Evolutionary conservation across 1,284 basidiomycete species (phyloP), one percentile per base, ranked within the genome.

Genomic region (Apiotrichum porosum): DNA sequence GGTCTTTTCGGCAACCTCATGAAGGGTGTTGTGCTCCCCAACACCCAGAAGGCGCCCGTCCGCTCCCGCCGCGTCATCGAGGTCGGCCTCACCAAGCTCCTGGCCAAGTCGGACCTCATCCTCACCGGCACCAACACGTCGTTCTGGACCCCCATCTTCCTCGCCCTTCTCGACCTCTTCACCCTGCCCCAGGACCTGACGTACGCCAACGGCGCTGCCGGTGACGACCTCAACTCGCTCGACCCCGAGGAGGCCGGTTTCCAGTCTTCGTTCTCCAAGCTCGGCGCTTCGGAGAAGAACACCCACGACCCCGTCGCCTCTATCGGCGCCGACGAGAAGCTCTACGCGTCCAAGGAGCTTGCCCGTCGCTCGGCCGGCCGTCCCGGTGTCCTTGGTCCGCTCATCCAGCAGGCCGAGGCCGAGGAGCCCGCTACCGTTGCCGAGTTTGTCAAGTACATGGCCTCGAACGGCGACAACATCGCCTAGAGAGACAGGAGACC

Each of bases 241-340:
- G 94, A 97, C 70, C 84, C 83, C 56, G 93, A 97, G 65, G 94
- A 85, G 9, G 83, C 84, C 4, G 88, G 90, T 0, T 98, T 97
- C 75, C 94, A 98, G 69, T 87, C 88, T 0, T 84, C 86, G 3
- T 98, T 94, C 75, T 92, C 91, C 45, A 82, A 86, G 38, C 80
- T 98, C 10, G 91, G 89, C 0, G 88, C 94, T 0, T 85, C 86
- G 15, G 76, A 78, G 58, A 63, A 65, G 22, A 56, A 60, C 1
- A 59, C 59, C 12, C 59, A 66, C 23, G 77, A 79, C 54, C 73
- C 77, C 0, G 71, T 75, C 19, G 63, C 63, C 6, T 63, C 67
- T 18, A 64, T 78, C 14, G 26, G 26, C 12, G 53, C 57, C 10
- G 77, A 79, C 44, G 65, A 66, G 24, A 72, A 72, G 55, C 54